Conservation (phyloP, 2,329 filamentous ascomycete genomes). For the Dothideomycetidae sp. region DNA sequence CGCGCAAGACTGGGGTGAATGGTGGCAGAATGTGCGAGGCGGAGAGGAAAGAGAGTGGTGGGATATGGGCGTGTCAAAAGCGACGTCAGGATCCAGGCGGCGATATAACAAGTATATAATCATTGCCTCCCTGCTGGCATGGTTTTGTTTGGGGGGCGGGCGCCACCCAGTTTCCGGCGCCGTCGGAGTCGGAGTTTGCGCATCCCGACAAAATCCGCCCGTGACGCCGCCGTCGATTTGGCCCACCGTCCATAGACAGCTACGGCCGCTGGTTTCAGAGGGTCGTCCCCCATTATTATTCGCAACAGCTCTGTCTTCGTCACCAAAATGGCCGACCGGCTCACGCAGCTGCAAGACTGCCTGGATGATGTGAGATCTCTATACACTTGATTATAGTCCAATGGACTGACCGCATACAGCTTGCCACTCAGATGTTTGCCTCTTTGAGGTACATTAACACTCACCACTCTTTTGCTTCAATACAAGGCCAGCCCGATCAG, state of each 20-base stretch:
- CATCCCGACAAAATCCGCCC: neutral
- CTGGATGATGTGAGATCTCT: slow-evolving; percentile 58
- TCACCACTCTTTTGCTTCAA: slow-evolving; percentile 28
- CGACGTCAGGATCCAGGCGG: neutral
- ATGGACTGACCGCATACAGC: slow-evolving; percentile 19
- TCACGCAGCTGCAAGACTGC: slow-evolving; percentile 75
- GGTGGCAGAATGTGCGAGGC: neutral
- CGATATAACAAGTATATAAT: too few relatives aligned
- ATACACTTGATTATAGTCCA: too few relatives aligned
- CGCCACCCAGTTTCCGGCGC: neutral
- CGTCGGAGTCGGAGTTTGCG: neutral
- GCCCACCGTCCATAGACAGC: too few relatives aligned
- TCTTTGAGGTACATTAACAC: slow-evolving; percentile 31
- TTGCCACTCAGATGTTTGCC: slow-evolving; percentile 35
- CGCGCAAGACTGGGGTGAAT: slow-evolving; percentile 7
- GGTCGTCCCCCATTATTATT: too few relatives aligned
- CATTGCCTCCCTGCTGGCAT: too few relatives aligned
- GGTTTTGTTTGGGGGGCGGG: neutral
- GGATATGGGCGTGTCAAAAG: neutral
- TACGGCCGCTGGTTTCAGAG: too few relatives aligned
- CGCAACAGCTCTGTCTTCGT: too few relatives aligned
- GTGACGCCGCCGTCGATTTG: too few relatives aligned
- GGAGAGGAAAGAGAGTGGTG: neutral
- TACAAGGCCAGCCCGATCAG: slow-evolving; percentile 29
- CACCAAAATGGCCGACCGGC: slow-evolving; percentile 50